Evolutionary conservation across 2,329 filamentous ascomycete species (phyloP), one percentile per base, ranked within the genome.

Genomic region (Didymellaceae sp.): DNA sequence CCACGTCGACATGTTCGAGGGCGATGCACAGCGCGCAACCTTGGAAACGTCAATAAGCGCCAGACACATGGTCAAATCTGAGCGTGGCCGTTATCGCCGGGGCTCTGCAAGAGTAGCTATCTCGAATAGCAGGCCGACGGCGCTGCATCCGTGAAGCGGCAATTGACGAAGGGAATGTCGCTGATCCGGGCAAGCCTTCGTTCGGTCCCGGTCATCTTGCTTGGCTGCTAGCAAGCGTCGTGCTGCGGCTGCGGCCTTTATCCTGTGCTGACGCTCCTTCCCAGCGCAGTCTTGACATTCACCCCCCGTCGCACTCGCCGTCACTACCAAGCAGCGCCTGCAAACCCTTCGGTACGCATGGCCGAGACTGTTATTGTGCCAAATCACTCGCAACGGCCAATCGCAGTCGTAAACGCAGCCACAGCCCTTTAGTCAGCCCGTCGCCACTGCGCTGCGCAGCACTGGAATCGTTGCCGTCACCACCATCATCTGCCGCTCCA

Each of bases 381-480:
- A 43, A 54, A 38, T 33, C 55, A 57, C 56, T 32, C 57, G 52
- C 60, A 45, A 52, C 42, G 47, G 40, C 35, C 54, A 46, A 39
- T 55, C 57, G 49, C 54, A 30, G 32, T 41, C 34, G 52, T 49
- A 32, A 37, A 31, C 52, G 52, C 51, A 32, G 37, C 28, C 52
- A 39, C 55, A 43, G 43, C 52, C 42, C 49, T 34, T 44, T 53
- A 30, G 35, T 42, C 34, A 50, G 44, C 61, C 58, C 50, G 39
- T 67, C 57, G 62, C 63, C 65, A 63, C 64, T 48, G 44, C 50
- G 40, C 48, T 42, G 47, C 26, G 30, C 38, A n/a, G n/a, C n/a
- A n/a, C 46, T 54, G 50, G 53, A 59, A 45, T 65, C 60, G 55
- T 61, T 48, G 52, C 65, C 62, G 54, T 65, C 63, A 65, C 59